Conservation (phyloP, 805 yeast species). For the Yamadazyma phyllophila region DNA sequence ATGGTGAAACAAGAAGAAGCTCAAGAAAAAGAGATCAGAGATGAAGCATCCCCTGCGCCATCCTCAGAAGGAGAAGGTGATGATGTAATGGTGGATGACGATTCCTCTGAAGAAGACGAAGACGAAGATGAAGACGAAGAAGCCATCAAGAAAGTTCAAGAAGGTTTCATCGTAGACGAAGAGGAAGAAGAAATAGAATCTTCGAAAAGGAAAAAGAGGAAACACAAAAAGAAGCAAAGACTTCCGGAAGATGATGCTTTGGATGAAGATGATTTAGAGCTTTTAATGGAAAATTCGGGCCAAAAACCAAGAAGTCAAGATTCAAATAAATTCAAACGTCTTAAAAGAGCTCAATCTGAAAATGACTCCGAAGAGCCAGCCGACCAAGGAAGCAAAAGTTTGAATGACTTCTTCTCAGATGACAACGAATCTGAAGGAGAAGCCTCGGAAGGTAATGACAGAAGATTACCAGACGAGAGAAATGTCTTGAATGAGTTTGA, state of each 20-base stretch:
- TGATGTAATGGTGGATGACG: slow-evolving; percentile 42
- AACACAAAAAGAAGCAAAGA: slow-evolving; percentile 38
- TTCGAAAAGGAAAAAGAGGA: slow-evolving; percentile 28
- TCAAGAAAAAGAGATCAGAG: slow-evolving; percentile 34
- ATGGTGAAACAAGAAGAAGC: slow-evolving; percentile 16
- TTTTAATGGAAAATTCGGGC: slow-evolving; percentile 88
- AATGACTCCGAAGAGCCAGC: slow-evolving; percentile 32
- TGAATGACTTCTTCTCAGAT: slow-evolving; percentile 72
- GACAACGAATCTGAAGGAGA: slow-evolving; percentile 31
- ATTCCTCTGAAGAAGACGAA: slow-evolving; percentile 88
- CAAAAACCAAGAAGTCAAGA: slow-evolving; percentile 46
- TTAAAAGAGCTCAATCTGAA: slow-evolving; percentile 62
- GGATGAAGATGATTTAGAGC: slow-evolving; percentile 93
- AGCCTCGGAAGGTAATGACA: slow-evolving; percentile 23
- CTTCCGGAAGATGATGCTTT: slow-evolving; percentile 58
- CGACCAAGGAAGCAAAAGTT: slow-evolving; percentile 13
- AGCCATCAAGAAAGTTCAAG: slow-evolving; percentile 76
- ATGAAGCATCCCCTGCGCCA: slow-evolving; percentile 17
- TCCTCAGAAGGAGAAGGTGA: slow-evolving; percentile 35
- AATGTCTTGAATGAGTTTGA: slow-evolving; percentile 78
- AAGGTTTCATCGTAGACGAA: slow-evolving; percentile 93
- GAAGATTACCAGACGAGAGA: slow-evolving; percentile 19
- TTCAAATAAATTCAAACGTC: slow-evolving; percentile 64
- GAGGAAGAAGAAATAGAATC: slow-evolving; percentile 48
- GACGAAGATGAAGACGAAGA: slow-evolving; percentile 87